phyloP scores from a whole-genome alignment of 148 eudicot genomes.

The Fallopia convolvulus region DNA sequence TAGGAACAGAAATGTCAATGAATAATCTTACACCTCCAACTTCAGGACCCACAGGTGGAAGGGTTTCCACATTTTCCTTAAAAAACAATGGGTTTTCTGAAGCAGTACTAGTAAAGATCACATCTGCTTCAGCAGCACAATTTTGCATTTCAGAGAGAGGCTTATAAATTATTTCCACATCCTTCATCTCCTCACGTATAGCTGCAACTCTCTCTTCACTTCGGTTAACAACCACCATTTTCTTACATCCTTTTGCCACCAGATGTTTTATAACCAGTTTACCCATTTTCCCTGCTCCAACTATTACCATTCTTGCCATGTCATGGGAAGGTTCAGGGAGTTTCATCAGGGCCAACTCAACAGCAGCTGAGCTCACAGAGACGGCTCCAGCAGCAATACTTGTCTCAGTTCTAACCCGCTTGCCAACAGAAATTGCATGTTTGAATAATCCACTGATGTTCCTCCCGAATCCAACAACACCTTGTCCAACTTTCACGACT shows the following conservation, averaged over 20 bases:
- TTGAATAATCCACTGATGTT: constrained; percentile 90
- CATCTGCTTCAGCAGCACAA: constrained; percentile 84
- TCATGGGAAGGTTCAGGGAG: constrained; percentile 61
- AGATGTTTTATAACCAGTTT: constrained; percentile 90
- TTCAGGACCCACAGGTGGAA: constrained; percentile 43
- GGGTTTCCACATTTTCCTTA: constrained; percentile 54
- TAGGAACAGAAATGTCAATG: constrained; percentile 86
- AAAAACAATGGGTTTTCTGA: constrained; percentile 60
- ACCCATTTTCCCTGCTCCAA: constrained; percentile 99
- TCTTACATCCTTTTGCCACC: constrained; percentile 84
- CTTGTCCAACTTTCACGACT: constrained; percentile 91
- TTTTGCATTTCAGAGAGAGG: constrained; percentile 68
- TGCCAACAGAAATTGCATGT: constrained; percentile 89
- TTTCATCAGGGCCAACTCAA: constrained; percentile 85
- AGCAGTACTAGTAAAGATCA: constrained; percentile 83
- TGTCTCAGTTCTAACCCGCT: constrained; percentile 78
- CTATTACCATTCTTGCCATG: constrained; percentile 66
- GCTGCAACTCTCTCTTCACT: constrained; percentile 67
- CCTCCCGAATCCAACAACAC: constrained; percentile 86
- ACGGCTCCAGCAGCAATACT: constrained; percentile 95
- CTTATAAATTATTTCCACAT: constrained; percentile 64
- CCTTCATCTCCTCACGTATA: constrained; percentile 61
- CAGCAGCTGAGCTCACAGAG: constrained; percentile 95
- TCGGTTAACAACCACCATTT: constrained; percentile 83
- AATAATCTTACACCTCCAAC: constrained; percentile 73